Base-by-base conservation (phyloP, 164 flowering plant genomes). In the Sedum album region DNA sequence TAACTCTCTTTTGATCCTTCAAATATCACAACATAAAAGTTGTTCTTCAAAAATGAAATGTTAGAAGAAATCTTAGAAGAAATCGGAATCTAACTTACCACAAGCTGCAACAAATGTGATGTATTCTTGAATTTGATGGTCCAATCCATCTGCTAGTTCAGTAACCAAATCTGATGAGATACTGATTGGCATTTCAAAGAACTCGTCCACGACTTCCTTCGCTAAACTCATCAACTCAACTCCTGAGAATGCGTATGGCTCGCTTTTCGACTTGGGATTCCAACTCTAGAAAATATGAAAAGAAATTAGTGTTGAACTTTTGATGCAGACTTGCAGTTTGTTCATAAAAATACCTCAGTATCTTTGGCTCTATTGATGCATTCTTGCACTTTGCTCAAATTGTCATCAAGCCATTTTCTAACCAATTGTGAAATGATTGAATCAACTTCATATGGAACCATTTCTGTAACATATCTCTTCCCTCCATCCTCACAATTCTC, bases 221-320 rank as follows among this genome's bases (percentile, higher is more conserved):
- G 87, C 82, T 62, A 81, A 36, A 70, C 70, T 86, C 80, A 88
- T 73, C 31, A 95, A 73, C 66, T 92, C 97, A 31, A 73, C 86
- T 0, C 84, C 97, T 4, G 99, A 87, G 38, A 83, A 84, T 26
- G 96, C 96, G 61, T 88, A 83, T 0, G 93, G 94, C 68, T 95
- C 97, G 15, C 80, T 69, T 79, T 92, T 92, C 20, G 99, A 95
- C 74, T 82, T 92, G 10, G 97, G 94, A 51, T 86, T 91, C 99
- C 99, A 95, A 70, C 92, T 95, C 97, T 95, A 75, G 20, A 57
- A 67, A 10, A 72, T 17, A 49, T 26, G 21, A 73, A 74, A 36
- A 4, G 46, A 38, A 41, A 31, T 44, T 17, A 35, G 11, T 28
- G 38, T 7, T 35, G 38, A 7, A 3, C 3, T 7, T 3, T 35